Conservation (phyloP, 306 rosid species). For the Albizia julibrissin region DNA sequence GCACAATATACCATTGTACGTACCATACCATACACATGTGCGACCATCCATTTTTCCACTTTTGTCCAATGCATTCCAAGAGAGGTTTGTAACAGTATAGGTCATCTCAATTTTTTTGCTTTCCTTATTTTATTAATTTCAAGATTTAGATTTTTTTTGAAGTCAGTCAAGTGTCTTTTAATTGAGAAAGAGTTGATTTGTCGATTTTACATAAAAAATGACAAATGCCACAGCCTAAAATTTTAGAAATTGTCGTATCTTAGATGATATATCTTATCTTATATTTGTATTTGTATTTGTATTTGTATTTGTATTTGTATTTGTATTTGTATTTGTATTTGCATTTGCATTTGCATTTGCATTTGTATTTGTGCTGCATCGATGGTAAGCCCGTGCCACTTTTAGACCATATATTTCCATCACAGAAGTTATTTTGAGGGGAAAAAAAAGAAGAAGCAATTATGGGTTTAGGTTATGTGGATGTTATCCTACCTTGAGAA, state of each 20-base stretch:
- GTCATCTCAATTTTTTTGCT: not conserved
- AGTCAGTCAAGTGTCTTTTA: not conserved
- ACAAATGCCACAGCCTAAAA: not conserved
- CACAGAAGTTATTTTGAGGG: not conserved
- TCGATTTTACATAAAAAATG: not conserved
- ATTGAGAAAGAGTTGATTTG: not conserved
- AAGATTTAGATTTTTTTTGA: not conserved
- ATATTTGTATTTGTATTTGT: not conserved
- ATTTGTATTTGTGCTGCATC: not conserved
- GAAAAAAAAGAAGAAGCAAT: not conserved
- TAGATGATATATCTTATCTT: not conserved
- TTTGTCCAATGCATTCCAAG: not conserved
- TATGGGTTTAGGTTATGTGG: not conserved
- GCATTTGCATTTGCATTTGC: too few relatives aligned
- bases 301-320: not conserved
- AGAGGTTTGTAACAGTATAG: not conserved
- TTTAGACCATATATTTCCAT: not conserved
- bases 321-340: not conserved
- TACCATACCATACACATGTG: not conserved
- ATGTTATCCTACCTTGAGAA: slow-evolving; percentile 69
- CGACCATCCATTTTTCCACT: not conserved
- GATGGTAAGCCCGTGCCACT: not conserved
- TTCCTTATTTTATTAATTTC: not conserved
- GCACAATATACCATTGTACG: not conserved
- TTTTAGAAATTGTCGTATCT: not conserved